Base-by-base conservation (phyloP, 208 protist species). In the Porcisia hertigi region DNA sequence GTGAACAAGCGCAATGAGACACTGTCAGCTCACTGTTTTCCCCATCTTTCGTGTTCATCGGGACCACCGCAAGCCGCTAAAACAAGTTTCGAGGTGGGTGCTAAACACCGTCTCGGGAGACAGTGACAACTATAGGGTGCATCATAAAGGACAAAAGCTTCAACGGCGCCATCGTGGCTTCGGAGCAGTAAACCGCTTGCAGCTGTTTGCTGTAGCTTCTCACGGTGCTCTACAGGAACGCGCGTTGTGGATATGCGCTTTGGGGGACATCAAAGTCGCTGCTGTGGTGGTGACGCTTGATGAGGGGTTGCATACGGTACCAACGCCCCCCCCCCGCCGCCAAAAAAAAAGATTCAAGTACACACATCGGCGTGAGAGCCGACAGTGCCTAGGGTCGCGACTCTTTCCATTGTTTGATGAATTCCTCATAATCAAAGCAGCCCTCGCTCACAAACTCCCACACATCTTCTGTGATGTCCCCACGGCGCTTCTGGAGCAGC, bases 361-460 rank as follows among this genome's bases (percentile, higher is more conserved):
- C 43, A 57, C 4, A 6, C 43, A 41, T 12, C 8, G 66, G 23
- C 14, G 6, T 18, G 47, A 12, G 47, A 71, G 1, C 25, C 11
- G 16, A 25, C 1, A 45, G 1, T 20, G 14, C 47, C 67, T 84
- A 90, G 3, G 82, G 86, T 18, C 75, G 67, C 12, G 73, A 30
- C 16, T 67, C 30, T 43, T 70, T 72, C 93, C 93, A 97, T 23
- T 86, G 67, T 49, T 89, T 81, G 12, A 86, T 71, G 83, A 97
- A 97, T 0, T 82, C 83, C 0, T 74, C 65, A 65, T 97, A 97
- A 74, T 95, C 91, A 58, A 97, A 89, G 86, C 89, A 97, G 53
- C 91, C 90, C 53, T 95, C 87, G 23, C 78, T 92, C 57, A 97
- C 75, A 80, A 97, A 97, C 54, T 90, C 86, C 86, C 86, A 91